Evolutionary conservation across 2,329 filamentous ascomycete genomes (phyloP).

Genomic region (Fusarium torreyae): DNA sequence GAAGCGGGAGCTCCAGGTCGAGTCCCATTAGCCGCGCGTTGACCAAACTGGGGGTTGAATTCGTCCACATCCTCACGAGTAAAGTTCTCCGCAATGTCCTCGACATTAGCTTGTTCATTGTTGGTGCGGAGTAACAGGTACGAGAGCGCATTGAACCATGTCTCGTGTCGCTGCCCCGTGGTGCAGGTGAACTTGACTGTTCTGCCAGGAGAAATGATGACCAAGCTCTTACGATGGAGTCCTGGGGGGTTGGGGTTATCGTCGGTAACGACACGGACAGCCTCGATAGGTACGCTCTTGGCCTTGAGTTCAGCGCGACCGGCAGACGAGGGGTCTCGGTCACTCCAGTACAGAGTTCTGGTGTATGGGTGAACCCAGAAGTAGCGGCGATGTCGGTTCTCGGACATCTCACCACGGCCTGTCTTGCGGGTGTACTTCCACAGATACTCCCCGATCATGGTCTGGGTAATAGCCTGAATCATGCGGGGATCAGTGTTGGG

Average conservation of each 20-base stretch:
- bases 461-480: constrained; percentile 99
- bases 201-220: constrained; percentile 90
- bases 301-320: constrained; percentile 81
- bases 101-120: constrained; percentile 72
- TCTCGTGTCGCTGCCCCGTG: constrained; percentile 95
- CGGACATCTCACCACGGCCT: constrained; percentile 89
- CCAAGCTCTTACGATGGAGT: constrained; percentile 91
- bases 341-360: constrained; percentile 96
- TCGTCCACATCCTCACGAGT: constrained; percentile 78
- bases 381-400: constrained; percentile 91
- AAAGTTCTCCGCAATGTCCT: constrained; percentile 71
- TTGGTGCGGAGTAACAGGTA: constrained; percentile 88
- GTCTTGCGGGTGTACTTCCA: constrained; percentile 99
- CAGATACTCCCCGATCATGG: constrained; percentile 98
- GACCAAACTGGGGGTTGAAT: constrained; percentile 79
- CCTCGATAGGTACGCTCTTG: constrained; percentile 96
- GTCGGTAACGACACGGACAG: constrained; percentile 91
- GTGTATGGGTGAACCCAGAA: constrained; percentile 99
- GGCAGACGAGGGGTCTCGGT: constrained; percentile 84
- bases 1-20: constrained; percentile 73
- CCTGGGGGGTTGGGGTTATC: constrained; percentile 97
- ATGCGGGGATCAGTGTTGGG: constrained; percentile 91
- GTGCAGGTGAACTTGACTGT: constrained; percentile 94
- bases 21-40: constrained; percentile 54
- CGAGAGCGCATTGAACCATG: constrained; percentile 97